Conservation (phyloP, 2,329 filamentous ascomycete genomes). For the Neoscytalidium dimidiatum region DNA sequence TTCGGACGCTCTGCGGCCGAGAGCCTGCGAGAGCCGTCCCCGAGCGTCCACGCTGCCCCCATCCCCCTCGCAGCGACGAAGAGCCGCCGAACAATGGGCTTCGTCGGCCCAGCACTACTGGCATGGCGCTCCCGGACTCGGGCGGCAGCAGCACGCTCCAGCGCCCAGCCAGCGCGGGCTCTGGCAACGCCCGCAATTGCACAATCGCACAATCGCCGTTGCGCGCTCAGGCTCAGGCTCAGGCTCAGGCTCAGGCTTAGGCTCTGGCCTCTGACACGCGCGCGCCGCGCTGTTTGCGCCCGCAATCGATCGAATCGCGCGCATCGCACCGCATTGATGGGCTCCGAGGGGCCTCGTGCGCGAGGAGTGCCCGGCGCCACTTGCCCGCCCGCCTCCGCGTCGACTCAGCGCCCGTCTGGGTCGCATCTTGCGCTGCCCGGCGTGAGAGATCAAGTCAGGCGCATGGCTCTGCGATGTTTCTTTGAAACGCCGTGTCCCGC, state of each 20-base stretch:
- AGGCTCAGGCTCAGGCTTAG: too few relatives aligned
- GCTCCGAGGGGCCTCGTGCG: not conserved
- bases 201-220: too few relatives aligned
- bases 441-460: not conserved
- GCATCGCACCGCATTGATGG: conserved; percentile 6
- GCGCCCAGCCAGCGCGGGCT: too few relatives aligned
- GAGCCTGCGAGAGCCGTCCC: not conserved
- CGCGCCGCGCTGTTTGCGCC: conserved; percentile 3
- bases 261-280: too few relatives aligned
- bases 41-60: too few relatives aligned
- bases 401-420: conserved; percentile 9
- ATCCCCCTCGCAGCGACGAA: not conserved
- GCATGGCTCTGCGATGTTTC: conserved; percentile 3
- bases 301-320: not conserved
- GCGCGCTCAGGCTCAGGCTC: too few relatives aligned
- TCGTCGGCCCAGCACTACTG: not conserved
- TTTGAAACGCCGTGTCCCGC: conserved; percentile 19
- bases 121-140: not conserved
- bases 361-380: conserved; percentile 12
- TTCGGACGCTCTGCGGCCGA: conserved; percentile 17
- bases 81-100: not conserved
- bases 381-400: conserved; percentile 14
- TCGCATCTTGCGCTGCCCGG: conserved; percentile 9
- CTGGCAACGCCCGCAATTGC: too few relatives aligned
- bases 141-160: not conserved